Evolutionary conservation across 2,329 filamentous ascomycete genomes (phyloP).

Genomic region (Cordyceps sp.): DNA sequence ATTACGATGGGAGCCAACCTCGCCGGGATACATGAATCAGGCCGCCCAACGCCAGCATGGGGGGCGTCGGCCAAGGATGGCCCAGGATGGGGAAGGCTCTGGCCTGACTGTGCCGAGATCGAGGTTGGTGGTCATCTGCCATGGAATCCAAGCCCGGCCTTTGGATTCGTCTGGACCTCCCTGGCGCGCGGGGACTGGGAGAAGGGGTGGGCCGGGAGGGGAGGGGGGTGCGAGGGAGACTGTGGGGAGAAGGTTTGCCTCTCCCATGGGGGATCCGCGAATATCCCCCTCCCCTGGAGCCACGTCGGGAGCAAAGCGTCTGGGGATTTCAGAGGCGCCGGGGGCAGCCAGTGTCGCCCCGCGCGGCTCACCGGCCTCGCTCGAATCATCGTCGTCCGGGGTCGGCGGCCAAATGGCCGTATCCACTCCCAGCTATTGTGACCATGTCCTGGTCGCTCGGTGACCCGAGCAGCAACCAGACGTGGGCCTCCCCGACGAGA

Average conservation of each 20-base stretch:
- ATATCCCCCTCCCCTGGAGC: neutral
- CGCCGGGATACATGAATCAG: no score
- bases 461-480: no score
- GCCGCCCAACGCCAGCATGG: no score
- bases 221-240: conserved; percentile 1
- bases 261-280: neutral
- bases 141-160: neutral
- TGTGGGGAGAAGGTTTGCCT: conserved; percentile 2
- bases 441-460: no score
- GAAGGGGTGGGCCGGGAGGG: neutral
- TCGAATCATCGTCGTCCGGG: neutral
- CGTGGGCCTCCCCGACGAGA: no score
- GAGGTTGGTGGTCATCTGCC: neutral
- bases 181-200: neutral
- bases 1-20: no score
- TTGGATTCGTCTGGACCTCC: neutral
- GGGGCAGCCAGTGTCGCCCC: neutral
- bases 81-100: no score
- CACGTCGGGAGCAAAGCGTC: no score
- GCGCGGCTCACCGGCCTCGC: neutral
- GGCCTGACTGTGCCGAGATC: no score
- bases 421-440: neutral
- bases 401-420: neutral
- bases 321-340: neutral
- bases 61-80: no score